Evolutionary conservation across 208 protist genomes (phyloP).

Genomic region (Trypanosomatidae sp.): DNA sequence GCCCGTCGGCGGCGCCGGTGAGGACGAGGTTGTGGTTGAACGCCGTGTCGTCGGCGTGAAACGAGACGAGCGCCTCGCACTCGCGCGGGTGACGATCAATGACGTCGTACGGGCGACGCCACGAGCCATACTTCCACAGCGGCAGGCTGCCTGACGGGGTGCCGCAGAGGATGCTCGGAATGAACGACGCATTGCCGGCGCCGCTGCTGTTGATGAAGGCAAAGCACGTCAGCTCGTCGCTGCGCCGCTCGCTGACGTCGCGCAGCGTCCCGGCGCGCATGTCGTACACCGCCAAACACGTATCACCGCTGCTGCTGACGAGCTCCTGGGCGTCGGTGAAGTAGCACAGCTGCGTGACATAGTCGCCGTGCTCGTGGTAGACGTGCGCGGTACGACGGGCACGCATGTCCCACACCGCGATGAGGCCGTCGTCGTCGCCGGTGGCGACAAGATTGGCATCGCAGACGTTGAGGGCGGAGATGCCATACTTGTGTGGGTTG

Average conservation of each 20-base stretch:
- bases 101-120: constrained; percentile 70
- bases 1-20: constrained; percentile 76
- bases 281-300: constrained; percentile 74
- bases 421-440: constrained; percentile 79
- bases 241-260: constrained; percentile 74
- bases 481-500: constrained; percentile 83
- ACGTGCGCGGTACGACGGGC: constrained; percentile 29
- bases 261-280: constrained; percentile 48
- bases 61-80: constrained; percentile 77
- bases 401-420: constrained; percentile 84
- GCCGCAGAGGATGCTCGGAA: constrained; percentile 78
- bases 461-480: constrained; percentile 76
- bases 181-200: constrained; percentile 52
- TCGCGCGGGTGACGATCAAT: constrained; percentile 68
- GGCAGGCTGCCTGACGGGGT: constrained; percentile 64
- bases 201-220: constrained; percentile 82
- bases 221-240: constrained; percentile 83
- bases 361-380: constrained; percentile 86
- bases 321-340: constrained; percentile 78
- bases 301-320: constrained; percentile 79
- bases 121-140: constrained; percentile 86
- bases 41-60: constrained; percentile 58
- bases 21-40: constrained; percentile 86
- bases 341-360: constrained; percentile 80
- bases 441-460: constrained; percentile 73